Evolutionary conservation across 1,139 yeast species (phyloP).

Genomic region (Sugiyamaella sp.): DNA sequence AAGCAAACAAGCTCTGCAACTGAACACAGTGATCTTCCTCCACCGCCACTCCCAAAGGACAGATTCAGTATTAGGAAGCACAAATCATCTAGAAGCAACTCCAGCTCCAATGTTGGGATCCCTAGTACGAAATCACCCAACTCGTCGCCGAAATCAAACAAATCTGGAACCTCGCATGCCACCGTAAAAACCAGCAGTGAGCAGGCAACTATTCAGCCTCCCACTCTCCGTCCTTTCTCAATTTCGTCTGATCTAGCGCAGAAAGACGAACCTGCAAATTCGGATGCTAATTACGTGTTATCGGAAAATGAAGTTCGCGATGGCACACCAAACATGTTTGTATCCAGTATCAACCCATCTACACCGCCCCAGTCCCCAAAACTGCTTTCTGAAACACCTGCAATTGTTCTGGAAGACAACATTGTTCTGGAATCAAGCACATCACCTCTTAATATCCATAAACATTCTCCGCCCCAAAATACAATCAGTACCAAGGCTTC

Average conservation of each 20-base stretch:
- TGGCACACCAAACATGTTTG: background rate
- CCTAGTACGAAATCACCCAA: background rate
- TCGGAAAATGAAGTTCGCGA: background rate
- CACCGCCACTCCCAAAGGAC: slow-evolving; percentile 10
- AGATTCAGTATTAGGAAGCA: background rate
- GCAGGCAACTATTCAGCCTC: background rate
- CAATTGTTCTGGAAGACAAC: background rate
- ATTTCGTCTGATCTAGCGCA: background rate
- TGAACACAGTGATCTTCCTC: background rate
- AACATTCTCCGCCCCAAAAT: background rate
- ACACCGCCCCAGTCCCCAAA: no score
- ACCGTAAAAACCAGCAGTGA: background rate
- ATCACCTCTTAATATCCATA: background rate
- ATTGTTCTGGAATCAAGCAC: background rate
- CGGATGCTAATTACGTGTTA: slow-evolving; percentile 1
- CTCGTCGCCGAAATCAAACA: background rate
- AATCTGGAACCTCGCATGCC: background rate
- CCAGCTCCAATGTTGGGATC: background rate
- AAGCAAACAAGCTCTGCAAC: no score
- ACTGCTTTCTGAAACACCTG: background rate
- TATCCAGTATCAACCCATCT: no score
- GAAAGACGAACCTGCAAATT: background rate
- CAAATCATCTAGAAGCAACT: background rate
- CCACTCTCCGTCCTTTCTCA: slow-evolving; percentile 6
- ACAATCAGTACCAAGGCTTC: background rate